phyloP scores from a whole-genome alignment of 306 rosid genomes.

The Vigna nakashimae region DNA sequence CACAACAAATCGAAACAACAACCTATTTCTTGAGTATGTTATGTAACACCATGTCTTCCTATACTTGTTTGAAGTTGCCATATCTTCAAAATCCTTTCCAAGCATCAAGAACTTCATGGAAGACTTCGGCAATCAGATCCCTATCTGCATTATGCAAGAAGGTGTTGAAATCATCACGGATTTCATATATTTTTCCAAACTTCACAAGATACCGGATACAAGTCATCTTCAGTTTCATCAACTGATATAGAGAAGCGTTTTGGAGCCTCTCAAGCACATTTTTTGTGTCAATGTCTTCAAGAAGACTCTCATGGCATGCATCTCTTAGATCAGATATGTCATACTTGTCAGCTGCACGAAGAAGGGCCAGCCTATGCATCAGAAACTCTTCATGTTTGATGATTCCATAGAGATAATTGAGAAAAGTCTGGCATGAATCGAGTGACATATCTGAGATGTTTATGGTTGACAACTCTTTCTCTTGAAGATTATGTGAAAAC shows the following conservation, averaged over 20 bases:
- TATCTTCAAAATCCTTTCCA: constrained; percentile 92
- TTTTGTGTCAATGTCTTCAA: constrained; percentile 86
- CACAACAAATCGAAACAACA: constrained; percentile 53
- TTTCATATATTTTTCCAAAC: constrained; percentile 89
- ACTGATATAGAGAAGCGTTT: constrained; percentile 78
- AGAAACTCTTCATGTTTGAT: constrained; percentile 79
- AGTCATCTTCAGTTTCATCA: constrained; percentile 72
- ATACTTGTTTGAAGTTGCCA: constrained; percentile 34
- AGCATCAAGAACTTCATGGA: constrained; percentile 79
- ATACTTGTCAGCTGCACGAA: constrained; percentile 90
- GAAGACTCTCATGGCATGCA: constrained; percentile 89
- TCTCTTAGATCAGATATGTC: constrained; percentile 87
- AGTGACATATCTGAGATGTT: constrained; percentile 91
- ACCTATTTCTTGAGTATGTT: constrained; percentile 48
- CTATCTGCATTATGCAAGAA: constrained; percentile 87
- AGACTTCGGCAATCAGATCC: constrained; percentile 83
- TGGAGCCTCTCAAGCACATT: constrained; percentile 98
- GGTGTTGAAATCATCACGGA: constrained; percentile 76
- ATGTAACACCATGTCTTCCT: constrained; percentile 34
- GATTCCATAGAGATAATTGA: constrained; percentile 83
- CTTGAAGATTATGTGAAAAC: constrained; percentile 91
- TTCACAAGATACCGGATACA: constrained; percentile 88
- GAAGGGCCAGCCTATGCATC: constrained; percentile 75
- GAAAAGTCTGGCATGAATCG: constrained; percentile 82
- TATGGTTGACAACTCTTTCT: constrained; percentile 80